Conservation (phyloP, 73 alveolate genomes). For the Strombidium stylifer region DNA sequence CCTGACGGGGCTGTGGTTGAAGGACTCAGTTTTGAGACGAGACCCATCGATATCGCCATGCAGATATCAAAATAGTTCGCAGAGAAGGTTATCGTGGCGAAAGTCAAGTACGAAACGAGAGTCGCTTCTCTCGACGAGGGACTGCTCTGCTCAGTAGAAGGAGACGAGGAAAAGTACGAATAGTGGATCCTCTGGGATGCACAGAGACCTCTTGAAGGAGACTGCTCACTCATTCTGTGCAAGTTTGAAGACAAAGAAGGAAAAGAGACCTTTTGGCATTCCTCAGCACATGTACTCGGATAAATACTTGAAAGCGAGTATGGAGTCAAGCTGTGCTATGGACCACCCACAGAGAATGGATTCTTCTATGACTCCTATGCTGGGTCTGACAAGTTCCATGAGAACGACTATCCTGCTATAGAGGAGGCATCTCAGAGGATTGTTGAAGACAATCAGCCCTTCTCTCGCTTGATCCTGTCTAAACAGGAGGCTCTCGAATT, state of each 20-base stretch:
- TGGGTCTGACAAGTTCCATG: slow-evolving; percentile 85
- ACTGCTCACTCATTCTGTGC: slow-evolving; percentile 92
- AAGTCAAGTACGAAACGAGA: slow-evolving; percentile 75
- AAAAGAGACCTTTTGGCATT: slow-evolving; percentile 97
- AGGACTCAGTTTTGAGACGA: slow-evolving; percentile 90
- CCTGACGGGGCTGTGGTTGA: slow-evolving; percentile 88
- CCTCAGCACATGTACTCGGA: slow-evolving; percentile 98
- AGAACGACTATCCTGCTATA: slow-evolving; percentile 84
- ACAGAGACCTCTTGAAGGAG: slow-evolving; percentile 98
- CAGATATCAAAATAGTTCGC: slow-evolving; percentile 79
- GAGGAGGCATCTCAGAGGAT: slow-evolving; percentile 86
- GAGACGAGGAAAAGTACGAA: slow-evolving; percentile 78
- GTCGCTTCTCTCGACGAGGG: slow-evolving; percentile 65
- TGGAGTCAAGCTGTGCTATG: slow-evolving; percentile 97
- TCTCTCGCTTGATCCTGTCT: slow-evolving; percentile 93
- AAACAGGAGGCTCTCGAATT: slow-evolving; percentile 97
- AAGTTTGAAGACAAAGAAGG: slow-evolving; percentile 97
- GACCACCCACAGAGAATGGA: slow-evolving; percentile 99
- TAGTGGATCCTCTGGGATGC: slow-evolving; percentile 87
- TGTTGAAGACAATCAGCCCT: slow-evolving; percentile 88
- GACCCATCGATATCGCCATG: slow-evolving; percentile 91
- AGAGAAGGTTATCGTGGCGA: slow-evolving; percentile 90
- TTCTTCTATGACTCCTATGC: slow-evolving; percentile 98
- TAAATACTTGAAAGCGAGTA: slow-evolving; percentile 89
- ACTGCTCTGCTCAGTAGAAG: slow-evolving; percentile 67